Evolutionary conservation across 140 eudicot genomes (phyloP), one percentile per base, ranked within the genome.

Genomic region (Bidens hawaiensis): DNA sequence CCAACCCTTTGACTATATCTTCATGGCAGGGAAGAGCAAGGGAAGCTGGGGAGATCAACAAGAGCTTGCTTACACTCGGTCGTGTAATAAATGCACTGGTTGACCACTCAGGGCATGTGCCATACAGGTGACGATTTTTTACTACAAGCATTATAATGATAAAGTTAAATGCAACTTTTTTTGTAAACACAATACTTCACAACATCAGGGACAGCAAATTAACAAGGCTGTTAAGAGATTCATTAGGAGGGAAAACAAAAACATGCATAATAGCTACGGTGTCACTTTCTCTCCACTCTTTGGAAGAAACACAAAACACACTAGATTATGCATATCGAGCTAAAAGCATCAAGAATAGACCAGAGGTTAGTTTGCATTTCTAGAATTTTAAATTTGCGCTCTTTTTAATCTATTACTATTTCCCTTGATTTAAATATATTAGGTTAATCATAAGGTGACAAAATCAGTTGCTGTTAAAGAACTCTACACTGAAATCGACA

Each of bases 1-100:
- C 41, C 65, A 71, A 52, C 34, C 22, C 4, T 36, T 55, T 72
- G 71, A 64, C 71, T 55, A 56, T 26, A 24, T 57, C 36, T 57
- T 36, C 12, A 49, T 57, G 64, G 49, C 76, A 83, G 90, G 90
- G 74, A 60, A 71, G 81, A 50, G 90, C 90, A 33, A 76, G 90
- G 75, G 90, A 83, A 79, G 83, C 90, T 11, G 90, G 90, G 22
- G 86, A 83, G 76, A 83, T 83, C 31, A 83, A 83, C 49, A 83
- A 83, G 65, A 80, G 90, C 50, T 49, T 83, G 56, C 90, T 83
- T 61, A 83, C 90, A 28, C 83, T 83, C 13, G 90, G 90, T 28
- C 86, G 90, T 28, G 85, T 80, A 4, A 83, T 83, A 69, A 83
- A 70, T 52, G 84, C 90, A 9, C 23, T 79, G 14, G 90, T 74